Base-by-base conservation (phyloP, 2,329 filamentous ascomycete species). In the Bipolaris victoriae region DNA sequence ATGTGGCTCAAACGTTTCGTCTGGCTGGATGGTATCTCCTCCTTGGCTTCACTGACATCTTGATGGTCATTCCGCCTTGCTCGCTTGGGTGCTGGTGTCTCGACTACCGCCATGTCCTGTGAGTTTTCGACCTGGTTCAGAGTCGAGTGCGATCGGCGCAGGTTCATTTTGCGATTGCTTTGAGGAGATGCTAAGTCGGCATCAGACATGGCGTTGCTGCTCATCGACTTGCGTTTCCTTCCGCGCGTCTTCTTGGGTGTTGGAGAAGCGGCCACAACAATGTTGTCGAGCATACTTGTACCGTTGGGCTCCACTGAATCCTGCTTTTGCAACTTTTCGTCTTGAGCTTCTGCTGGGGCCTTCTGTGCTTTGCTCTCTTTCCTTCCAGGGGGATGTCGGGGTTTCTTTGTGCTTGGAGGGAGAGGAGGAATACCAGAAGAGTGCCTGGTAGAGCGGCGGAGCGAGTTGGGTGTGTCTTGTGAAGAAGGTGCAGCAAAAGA, bases 201-300 rank as follows among this genome's bases (percentile, higher is more conserved):
- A 6, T 29, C n/a, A 24, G 49, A n/a, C 3, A 11, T 10, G 49
- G 45, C 24, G 51, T 40, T 49, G 13, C 50, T 51, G 33, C 36
- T 43, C 55, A 57, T 64, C 6, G 65, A 57, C 49, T 68, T 70
- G 15, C 69, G 57, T 66, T 67, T 71, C 39, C 50, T 66, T 9
- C 45, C 37, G n/a, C 16, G 44, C 1, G 48, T 39, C 11, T 43
- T 62, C 2, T 52, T 49, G 4, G 49, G 43, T 7, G 39, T 44
- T 3, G 66, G 57, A 3, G 60, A 58, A 13, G 71, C 73, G 16
- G 71, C 73, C 18, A 80, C 75, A 15, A 78, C 68, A 47, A 80
- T 80, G 52, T 76, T 77, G 40, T 78, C 78, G 20, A 70, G 69
- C 18, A 78, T 70, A 5, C 68, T 70, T 6, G 77, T 74, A 1